Evolutionary conservation across 169 alveolate genomes (phyloP), one percentile per base, ranked within the genome.

Genomic region (Hammondia hammondi): DNA sequence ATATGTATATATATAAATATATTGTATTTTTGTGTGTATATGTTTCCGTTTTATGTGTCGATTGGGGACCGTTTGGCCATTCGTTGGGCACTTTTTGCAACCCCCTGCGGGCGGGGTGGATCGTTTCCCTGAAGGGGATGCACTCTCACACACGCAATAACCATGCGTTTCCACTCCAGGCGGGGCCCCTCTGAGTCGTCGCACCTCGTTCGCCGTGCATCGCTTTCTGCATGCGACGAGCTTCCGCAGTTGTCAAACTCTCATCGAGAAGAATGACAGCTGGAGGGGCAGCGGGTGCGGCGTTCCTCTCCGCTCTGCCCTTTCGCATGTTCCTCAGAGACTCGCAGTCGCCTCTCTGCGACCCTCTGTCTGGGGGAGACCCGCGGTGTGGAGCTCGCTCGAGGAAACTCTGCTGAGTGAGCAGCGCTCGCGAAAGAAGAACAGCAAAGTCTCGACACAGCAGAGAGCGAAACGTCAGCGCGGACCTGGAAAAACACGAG

Each of bases 381-480:
- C 32, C 77, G 32, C 1, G 77, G n/a, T 17, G 32, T 7, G 77
- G 10, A 21, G 77, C 12, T 4, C 32, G 77, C 77, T 17, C 32
- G 32, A 67, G 77, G n/a, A 21, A 27, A 7, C 3, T 4, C 77
- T 17, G 35, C 77, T 67, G 77, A 17, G 9, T 17, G 35, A 67
- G 77, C 77, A 67, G 35, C 27, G 77, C 77, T 2, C 77, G 77
- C n/a, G 77, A 0, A 29, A 67, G 77, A 67, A 67, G 77, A 17
- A 67, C 77, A 21, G 77, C 9, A 29, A 67, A 67, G n/a, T 67
- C 77, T 7, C 77, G 77, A 27, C 77, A 67, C 21, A 67, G 77
- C 77, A 67, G 77, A 17, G 77, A 67, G 77, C 77, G 77, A 27
- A 67, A 21, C 77, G 77, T 67, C 77, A 67, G n/a, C 77, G 77